Percentiles rank a stretch among this genome's conserved stretches.
Conservation (phyloP, 2,329 filamentous ascomycete genomes). For the Acrocalymma vagum region DNA sequence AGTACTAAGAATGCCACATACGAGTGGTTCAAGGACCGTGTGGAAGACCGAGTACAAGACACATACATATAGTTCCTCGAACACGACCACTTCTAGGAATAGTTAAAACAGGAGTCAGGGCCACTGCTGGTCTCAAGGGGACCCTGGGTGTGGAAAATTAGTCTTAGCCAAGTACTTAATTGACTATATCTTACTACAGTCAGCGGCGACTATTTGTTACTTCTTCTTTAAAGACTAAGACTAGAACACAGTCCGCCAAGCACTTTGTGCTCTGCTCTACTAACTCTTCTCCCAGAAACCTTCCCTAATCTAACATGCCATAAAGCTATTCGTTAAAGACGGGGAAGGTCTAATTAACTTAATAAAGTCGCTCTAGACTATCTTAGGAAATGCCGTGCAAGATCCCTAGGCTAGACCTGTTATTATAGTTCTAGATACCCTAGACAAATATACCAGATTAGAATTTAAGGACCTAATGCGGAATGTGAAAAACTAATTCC, state of each 20-base stretch:
- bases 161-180: slow-evolving; percentile 17
- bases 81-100: slow-evolving; percentile 15
- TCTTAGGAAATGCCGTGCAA: slow-evolving; percentile 11
- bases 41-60: slow-evolving; percentile 17
- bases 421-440: slow-evolving; percentile 13
- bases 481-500: slow-evolving; percentile 11
- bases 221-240: slow-evolving; percentile 21
- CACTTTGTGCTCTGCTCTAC: slow-evolving; percentile 18
- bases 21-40: slow-evolving; percentile 20
- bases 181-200: slow-evolving; percentile 15
- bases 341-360: slow-evolving; percentile 11
- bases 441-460: slow-evolving; percentile 12
- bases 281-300: slow-evolving; percentile 18
- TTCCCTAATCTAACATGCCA: slow-evolving; percentile 16
- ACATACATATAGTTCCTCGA: slow-evolving; percentile 19
- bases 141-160: slow-evolving; percentile 21
- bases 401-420: slow-evolving; percentile 12
- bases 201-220: slow-evolving; percentile 19
- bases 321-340: slow-evolving; percentile 12
- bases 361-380: slow-evolving; percentile 12
- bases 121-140: slow-evolving; percentile 19
- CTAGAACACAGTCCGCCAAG: slow-evolving; percentile 18
- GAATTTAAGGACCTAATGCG: slow-evolving; percentile 12
- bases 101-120: slow-evolving; percentile 18
- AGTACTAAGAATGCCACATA: slow-evolving; percentile 16